Conservation (phyloP, 208 protist genomes). For the Wallacemonas rigidus region DNA sequence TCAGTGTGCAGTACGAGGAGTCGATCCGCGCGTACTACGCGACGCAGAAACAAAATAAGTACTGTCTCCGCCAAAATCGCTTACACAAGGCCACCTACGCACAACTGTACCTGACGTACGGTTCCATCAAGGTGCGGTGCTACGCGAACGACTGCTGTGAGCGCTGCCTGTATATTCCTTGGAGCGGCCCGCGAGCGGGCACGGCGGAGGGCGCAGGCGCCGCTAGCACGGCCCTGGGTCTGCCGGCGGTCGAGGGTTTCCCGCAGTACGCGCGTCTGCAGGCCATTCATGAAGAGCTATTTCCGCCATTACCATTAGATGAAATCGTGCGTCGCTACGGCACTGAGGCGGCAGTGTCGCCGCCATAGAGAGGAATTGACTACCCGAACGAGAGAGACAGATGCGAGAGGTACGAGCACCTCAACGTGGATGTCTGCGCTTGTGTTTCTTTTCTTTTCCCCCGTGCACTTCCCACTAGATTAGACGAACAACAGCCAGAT, state of each 20-base stretch:
- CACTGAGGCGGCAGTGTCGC: constrained; percentile 2
- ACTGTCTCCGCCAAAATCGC: constrained; percentile 64
- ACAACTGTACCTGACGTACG: constrained; percentile 89
- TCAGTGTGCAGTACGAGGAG: constrained; percentile 80
- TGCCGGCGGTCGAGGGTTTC: constrained; percentile 33
- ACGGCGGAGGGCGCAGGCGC: neutral
- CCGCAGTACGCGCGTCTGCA: constrained; percentile 67
- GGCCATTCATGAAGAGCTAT: constrained; percentile 56
- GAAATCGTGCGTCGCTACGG: constrained; percentile 84
- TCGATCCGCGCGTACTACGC: constrained; percentile 80
- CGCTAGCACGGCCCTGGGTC: neutral
- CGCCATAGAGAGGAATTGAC: neutral
- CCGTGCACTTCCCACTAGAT: neutral
- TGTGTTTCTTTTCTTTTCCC: constrained; percentile 14
- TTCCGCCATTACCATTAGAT: constrained; percentile 64
- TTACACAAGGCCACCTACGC: constrained; percentile 70
- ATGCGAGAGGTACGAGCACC: too few species aligned
- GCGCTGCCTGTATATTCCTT: constrained; percentile 65
- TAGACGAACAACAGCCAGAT: neutral
- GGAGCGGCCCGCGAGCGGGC: constrained; percentile 33
- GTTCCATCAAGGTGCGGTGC: constrained; percentile 89
- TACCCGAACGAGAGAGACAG: too few species aligned
- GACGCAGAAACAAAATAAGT: constrained; percentile 76
- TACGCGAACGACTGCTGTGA: constrained; percentile 88
- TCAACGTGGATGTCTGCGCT: neutral